These are phyloP conservation scores for Aegilops longissima DNA, from an alignment of 176 grass and related monocot species.

Conservation along the genomic window DNA sequence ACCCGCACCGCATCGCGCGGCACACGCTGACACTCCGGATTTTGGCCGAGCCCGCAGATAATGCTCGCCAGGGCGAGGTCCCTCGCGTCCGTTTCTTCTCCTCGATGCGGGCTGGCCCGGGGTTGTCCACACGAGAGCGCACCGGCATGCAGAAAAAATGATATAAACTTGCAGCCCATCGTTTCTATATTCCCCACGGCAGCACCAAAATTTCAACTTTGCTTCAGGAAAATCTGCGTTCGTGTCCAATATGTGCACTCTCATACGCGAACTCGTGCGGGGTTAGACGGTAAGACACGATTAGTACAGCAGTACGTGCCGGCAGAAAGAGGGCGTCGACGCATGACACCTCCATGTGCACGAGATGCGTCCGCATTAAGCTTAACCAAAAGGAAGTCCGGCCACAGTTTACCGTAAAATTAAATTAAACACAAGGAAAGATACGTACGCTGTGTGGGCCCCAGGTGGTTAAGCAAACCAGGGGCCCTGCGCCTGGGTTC, in stretches of 20 bases:
- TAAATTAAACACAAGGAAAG: neutral
- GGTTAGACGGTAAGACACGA: slow-evolving; percentile 13
- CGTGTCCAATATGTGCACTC: neutral
- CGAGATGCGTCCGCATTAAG: neutral
- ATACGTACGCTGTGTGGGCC: neutral
- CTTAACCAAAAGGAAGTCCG: neutral
- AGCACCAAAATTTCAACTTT: neutral
- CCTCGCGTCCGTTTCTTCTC: neutral
- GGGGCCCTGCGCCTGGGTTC: neutral
- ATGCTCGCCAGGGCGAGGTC: too few relatives aligned
- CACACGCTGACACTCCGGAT: neutral
- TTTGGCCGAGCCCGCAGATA: too few relatives aligned
- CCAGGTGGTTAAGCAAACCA: slow-evolving; percentile 4
- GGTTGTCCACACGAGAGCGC: neutral
- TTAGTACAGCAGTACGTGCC: neutral
- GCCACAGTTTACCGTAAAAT: neutral
- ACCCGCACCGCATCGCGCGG: neutral
- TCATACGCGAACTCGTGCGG: neutral
- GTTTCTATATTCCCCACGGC: neutral
- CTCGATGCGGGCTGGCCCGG: neutral
- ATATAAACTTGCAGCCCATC: too few relatives aligned
- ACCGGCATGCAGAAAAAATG: neutral
- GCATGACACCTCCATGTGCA: slow-evolving; percentile 9
- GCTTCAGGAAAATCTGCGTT: neutral
- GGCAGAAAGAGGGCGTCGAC: neutral